A percentile compares a stretch with the other conserved stretches of the same genome.
Conservation (phyloP, 768 basidiomycete species). For the Suillus americanus region DNA sequence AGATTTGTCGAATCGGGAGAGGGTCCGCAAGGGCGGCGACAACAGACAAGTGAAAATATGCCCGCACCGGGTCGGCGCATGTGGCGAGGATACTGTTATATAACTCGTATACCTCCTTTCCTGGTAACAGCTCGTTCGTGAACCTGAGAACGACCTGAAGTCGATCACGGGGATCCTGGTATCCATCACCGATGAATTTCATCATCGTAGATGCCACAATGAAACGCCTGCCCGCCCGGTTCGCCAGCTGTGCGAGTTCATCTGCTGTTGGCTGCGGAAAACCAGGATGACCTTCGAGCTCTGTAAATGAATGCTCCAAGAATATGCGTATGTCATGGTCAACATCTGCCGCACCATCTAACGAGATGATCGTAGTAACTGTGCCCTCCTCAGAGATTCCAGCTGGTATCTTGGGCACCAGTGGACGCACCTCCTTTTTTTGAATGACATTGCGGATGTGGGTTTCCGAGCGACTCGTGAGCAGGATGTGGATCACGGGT, state of each 20-base stretch:
- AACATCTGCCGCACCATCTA: not conserved
- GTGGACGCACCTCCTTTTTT: rapidly evolving
- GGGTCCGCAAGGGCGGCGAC: not conserved
- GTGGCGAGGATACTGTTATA: not conserved
- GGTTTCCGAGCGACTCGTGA: not conserved
- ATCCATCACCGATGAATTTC: not conserved
- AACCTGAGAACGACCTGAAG: not conserved
- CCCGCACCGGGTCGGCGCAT: not conserved
- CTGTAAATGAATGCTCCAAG: not conserved
- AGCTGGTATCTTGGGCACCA: not conserved
- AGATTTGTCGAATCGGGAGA: not conserved
- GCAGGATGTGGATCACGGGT: not conserved
- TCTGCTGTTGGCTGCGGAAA: not conserved
- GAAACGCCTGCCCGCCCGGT: not conserved
- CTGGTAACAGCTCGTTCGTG: not conserved
- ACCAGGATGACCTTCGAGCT: not conserved
- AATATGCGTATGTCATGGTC: not conserved
- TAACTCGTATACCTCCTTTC: not conserved
- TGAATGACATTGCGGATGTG: not conserved
- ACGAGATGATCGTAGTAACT: not conserved
- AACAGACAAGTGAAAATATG: not conserved
- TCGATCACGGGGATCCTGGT: not conserved
- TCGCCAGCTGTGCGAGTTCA: not conserved
- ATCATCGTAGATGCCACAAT: not conserved
- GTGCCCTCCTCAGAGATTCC: not conserved